phyloP scores from a whole-genome alignment of 306 rosid species.

The Lathyrus tuberosus region DNA sequence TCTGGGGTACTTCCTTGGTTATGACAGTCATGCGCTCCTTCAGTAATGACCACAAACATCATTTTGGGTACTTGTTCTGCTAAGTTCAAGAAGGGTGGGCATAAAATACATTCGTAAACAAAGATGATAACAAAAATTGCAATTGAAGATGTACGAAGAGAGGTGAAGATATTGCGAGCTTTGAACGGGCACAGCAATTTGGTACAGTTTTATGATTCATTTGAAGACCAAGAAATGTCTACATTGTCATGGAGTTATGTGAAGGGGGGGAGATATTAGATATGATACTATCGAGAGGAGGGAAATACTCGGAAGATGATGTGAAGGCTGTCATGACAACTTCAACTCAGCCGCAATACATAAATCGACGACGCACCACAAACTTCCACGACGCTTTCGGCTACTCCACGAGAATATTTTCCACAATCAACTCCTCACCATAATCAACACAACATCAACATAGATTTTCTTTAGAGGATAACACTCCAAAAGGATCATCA shows the following conservation, averaged over 20 bases:
- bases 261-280: slow-evolving; percentile 99
- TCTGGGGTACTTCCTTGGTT: too few relatives aligned
- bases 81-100: slow-evolving; percentile 89
- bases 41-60: too few relatives aligned
- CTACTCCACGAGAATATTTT: too few relatives aligned
- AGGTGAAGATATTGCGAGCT: slow-evolving; percentile 92
- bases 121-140: slow-evolving; percentile 98
- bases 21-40: too few relatives aligned
- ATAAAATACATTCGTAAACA: slow-evolving; percentile 80
- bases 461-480: slow-evolving; percentile 54
- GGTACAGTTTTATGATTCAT: slow-evolving; percentile 86
- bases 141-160: slow-evolving; percentile 97
- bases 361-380: too few relatives aligned
- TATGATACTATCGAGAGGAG: slow-evolving; percentile 96
- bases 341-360: too few relatives aligned
- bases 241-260: slow-evolving; percentile 98
- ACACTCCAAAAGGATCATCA: slow-evolving; percentile 65
- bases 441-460: slow-evolving; percentile 49
- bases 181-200: slow-evolving; percentile 89
- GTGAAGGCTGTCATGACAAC: slow-evolving; percentile 94
- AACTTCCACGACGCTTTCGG: too few relatives aligned
- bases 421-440: too few relatives aligned
- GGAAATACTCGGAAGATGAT: slow-evolving; percentile 96
- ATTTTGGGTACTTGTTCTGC: slow-evolving; percentile 99
- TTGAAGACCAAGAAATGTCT: slow-evolving; percentile 97